Percentiles rank a stretch among this genome's conserved stretches.
phyloP scores from a whole-genome alignment of 495 filamentous ascomycete species.

The Pyrenula massariospora region DNA sequence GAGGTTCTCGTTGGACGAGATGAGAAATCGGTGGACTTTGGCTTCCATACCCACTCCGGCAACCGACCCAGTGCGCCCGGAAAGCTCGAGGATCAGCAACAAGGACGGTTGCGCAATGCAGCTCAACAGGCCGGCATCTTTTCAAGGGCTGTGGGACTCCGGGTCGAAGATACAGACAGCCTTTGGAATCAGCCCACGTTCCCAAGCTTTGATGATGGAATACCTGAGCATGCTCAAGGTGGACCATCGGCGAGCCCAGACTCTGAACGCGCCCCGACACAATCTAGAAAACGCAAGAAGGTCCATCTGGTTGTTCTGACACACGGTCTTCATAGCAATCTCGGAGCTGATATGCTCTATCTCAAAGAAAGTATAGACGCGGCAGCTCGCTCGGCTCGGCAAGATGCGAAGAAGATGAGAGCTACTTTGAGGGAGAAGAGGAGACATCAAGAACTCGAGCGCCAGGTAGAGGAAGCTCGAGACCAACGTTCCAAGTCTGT shows the following conservation, averaged over 20 bases:
- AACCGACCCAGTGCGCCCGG: conserved; percentile 44
- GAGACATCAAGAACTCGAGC: neutral
- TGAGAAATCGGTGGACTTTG: conserved; percentile 62
- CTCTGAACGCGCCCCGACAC: conserved; percentile 7
- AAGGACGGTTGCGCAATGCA: conserved; percentile 30
- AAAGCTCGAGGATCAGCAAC: conserved; percentile 60
- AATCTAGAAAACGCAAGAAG: conserved; percentile 39
- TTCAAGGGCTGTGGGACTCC: conserved; percentile 62
- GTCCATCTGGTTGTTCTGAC: conserved; percentile 87
- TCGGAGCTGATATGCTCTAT: conserved; percentile 95
- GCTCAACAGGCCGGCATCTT: conserved; percentile 45
- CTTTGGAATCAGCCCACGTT: conserved; percentile 86
- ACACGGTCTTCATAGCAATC: conserved; percentile 90
- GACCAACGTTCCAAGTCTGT: conserved; percentile 8
- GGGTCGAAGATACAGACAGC: conserved; percentile 74
- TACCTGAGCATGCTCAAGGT: conserved; percentile 13
- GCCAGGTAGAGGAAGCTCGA: conserved; percentile 2
- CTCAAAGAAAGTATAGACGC: conserved; percentile 94
- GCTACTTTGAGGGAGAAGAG: conserved; percentile 25
- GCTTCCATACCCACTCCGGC: conserved; percentile 34
- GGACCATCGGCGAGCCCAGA: neutral
- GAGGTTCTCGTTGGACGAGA: conserved; percentile 80
- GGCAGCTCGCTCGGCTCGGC: conserved; percentile 55
- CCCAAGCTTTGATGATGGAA: conserved; percentile 48
- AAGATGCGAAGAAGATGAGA: conserved; percentile 44